Percentiles rank a stretch among this genome's conserved stretches.
Evolutionary conservation across 352 stramenopile genomes (phyloP).

Genomic region (Phytophthora melonis): DNA sequence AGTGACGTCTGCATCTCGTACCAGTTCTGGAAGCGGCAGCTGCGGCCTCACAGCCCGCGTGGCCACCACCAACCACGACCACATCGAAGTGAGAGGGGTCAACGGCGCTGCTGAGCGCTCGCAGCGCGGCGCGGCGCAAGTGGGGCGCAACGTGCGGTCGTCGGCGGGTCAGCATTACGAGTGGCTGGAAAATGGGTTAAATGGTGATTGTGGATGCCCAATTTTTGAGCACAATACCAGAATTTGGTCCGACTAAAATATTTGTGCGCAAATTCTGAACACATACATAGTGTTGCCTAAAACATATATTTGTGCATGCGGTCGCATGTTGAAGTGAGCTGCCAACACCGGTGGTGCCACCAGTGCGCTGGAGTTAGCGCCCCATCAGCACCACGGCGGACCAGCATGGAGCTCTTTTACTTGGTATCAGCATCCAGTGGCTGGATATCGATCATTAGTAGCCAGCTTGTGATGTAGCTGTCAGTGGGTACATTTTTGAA

Average conservation of each 20-base stretch:
- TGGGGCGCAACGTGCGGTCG: conserved; percentile 12
- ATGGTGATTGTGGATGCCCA: not conserved
- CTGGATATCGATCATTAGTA: not conserved
- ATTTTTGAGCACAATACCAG: not conserved
- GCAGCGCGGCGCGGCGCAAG: conserved; percentile 24
- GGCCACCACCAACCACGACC: conserved; percentile 66
- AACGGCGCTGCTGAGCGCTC: conserved; percentile 20
- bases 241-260: not conserved
- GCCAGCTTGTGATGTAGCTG: not conserved
- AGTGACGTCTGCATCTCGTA: too few relatives aligned
- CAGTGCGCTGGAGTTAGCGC: too few relatives aligned
- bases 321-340: not conserved
- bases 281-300: too few relatives aligned
- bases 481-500: conserved; percentile 23
- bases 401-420: not conserved
- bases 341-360: too few relatives aligned
- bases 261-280: too few relatives aligned
- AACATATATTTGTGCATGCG: too few relatives aligned
- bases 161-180: conserved; percentile 38
- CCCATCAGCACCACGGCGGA: too few relatives aligned
- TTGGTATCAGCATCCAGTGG: not conserved
- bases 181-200: conserved; percentile 33
- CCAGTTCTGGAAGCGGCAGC: conserved; percentile 60
- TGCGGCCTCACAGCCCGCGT: conserved; percentile 70
- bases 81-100: conserved; percentile 52